Conservation (phyloP, 495 filamentous ascomycete species). For the Penicillium coprophilum region DNA sequence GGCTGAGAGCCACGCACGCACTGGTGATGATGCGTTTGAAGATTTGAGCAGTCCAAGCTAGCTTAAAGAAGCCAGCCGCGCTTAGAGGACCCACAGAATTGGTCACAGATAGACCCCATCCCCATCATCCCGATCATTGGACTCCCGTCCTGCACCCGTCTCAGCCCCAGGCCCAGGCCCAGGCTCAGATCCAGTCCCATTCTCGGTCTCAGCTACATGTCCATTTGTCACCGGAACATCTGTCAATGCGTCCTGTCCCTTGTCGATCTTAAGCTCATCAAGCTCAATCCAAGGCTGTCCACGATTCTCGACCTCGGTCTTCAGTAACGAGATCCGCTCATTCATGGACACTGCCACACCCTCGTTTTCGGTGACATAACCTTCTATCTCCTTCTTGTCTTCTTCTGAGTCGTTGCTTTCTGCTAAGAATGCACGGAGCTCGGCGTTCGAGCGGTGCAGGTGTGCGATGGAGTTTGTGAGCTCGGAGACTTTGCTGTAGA, state of each 20-base stretch:
- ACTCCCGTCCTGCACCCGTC: slow-evolving; percentile 5
- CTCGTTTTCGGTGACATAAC: slow-evolving; percentile 65
- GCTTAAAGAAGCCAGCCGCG: neutral
- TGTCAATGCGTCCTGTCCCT: slow-evolving; percentile 14
- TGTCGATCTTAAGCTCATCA: slow-evolving; percentile 30
- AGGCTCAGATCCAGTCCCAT: slow-evolving; percentile 32
- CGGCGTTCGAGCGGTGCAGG: slow-evolving; percentile 73
- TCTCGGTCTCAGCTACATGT: neutral
- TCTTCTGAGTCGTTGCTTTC: slow-evolving; percentile 57
- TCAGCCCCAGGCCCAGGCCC: slow-evolving; percentile 28
- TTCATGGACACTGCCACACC: slow-evolving; percentile 70
- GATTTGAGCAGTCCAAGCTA: neutral
- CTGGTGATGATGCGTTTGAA: neutral
- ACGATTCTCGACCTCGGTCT: slow-evolving; percentile 70
- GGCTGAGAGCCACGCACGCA: neutral
- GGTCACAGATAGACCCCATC: slow-evolving; percentile 67
- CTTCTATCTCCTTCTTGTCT: slow-evolving; percentile 57
- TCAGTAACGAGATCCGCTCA: slow-evolving; percentile 66
- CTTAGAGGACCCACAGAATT: neutral
- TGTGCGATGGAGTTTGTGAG: slow-evolving; percentile 80
- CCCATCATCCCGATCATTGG: slow-evolving; percentile 42
- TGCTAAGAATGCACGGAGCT: slow-evolving; percentile 59
- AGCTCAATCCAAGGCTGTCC: slow-evolving; percentile 69
- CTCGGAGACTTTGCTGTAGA: slow-evolving; percentile 80
- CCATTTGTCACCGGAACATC: slow-evolving; percentile 26